Conservation (phyloP, 257 asterid species). For the Penstemon barbatus region DNA sequence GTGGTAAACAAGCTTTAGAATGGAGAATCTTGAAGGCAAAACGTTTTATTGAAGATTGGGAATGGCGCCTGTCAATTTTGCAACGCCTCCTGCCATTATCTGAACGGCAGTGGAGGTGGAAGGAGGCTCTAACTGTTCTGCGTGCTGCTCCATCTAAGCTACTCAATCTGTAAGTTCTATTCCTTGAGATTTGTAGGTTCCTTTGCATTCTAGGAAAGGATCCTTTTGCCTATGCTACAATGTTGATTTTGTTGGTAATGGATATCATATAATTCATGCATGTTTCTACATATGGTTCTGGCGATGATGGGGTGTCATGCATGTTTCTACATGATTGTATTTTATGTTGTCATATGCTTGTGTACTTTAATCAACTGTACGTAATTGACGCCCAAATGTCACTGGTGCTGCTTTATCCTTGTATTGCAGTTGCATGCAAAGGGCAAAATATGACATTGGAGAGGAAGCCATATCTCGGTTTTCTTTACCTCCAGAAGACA, state of each 20-base stretch:
- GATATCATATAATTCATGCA: conserved; percentile 20
- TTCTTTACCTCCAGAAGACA: conserved; percentile 94
- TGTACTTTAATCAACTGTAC: not conserved
- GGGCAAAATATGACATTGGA: conserved; percentile 93
- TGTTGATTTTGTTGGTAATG: conserved; percentile 18
- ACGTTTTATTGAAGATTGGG: conserved; percentile 87
- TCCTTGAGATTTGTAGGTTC: conserved; percentile 26
- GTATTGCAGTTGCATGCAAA: conserved; percentile 89
- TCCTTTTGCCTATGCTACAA: conserved; percentile 19
- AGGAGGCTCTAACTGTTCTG: conserved; percentile 83
- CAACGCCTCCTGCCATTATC: conserved; percentile 86
- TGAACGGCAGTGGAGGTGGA: conserved; percentile 97
- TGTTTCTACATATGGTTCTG: conserved; percentile 13
- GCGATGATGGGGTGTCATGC: too few species aligned
- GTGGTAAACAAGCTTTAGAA: conserved; percentile 83
- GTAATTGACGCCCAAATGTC: conserved; percentile 11
- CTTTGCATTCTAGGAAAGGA: conserved; percentile 3
- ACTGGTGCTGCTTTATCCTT: conserved; percentile 33
- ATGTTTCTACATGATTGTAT: conserved; percentile 7
- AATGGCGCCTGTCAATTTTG: conserved; percentile 95
- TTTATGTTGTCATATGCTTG: not conserved
- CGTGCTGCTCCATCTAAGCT: conserved; percentile 98
- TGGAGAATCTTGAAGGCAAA: conserved; percentile 83
- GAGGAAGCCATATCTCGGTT: conserved; percentile 95
- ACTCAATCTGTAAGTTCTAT: conserved; percentile 79